Conservation (phyloP, 1,139 yeast species). For the Ashbya aceris region DNA sequence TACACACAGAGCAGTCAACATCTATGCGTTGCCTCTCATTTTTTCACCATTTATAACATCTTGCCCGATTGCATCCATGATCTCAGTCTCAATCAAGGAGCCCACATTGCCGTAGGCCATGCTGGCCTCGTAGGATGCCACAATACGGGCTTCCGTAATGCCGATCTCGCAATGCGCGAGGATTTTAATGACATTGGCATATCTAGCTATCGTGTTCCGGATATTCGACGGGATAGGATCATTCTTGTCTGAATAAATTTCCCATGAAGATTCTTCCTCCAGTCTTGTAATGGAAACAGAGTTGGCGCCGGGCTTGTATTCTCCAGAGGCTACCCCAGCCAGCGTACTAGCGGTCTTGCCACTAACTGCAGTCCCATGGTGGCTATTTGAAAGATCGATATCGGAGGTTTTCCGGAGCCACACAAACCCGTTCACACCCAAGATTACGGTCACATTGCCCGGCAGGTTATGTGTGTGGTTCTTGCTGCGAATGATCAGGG, state of each 20-base stretch:
- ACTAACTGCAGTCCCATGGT: slow-evolving; percentile 27
- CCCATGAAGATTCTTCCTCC: slow-evolving; percentile 94
- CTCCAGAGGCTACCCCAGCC: slow-evolving; percentile 31
- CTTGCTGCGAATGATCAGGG: slow-evolving; percentile 73
- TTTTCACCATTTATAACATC: slow-evolving; percentile 67
- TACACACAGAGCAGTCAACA: background rate
- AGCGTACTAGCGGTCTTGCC: slow-evolving; percentile 35
- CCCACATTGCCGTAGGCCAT: slow-evolving; percentile 69
- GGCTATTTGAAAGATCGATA: slow-evolving; percentile 26
- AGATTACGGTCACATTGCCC: slow-evolving; percentile 78
- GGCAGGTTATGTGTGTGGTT: slow-evolving; percentile 82
- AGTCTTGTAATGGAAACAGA: slow-evolving; percentile 69
- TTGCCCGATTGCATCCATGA: slow-evolving; percentile 63
- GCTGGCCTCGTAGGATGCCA: slow-evolving; percentile 83
- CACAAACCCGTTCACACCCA: slow-evolving; percentile 90
- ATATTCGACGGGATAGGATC: slow-evolving; percentile 55
- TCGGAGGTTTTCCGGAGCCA: slow-evolving; percentile 77
- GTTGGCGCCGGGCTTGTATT: slow-evolving; percentile 50
- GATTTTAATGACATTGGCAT: slow-evolving; percentile 75
- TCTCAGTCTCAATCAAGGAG: slow-evolving; percentile 61
- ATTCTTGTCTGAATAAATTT: slow-evolving; percentile 85
- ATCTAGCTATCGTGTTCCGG: slow-evolving; percentile 71
- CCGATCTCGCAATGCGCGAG: slow-evolving; percentile 77
- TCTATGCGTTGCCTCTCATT: slow-evolving; percentile 46
- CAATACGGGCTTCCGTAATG: slow-evolving; percentile 70